Evolutionary conservation across 129 eudicot genomes (phyloP), one percentile per base, ranked within the genome.

Genomic region (Scalesia atractyloides): DNA sequence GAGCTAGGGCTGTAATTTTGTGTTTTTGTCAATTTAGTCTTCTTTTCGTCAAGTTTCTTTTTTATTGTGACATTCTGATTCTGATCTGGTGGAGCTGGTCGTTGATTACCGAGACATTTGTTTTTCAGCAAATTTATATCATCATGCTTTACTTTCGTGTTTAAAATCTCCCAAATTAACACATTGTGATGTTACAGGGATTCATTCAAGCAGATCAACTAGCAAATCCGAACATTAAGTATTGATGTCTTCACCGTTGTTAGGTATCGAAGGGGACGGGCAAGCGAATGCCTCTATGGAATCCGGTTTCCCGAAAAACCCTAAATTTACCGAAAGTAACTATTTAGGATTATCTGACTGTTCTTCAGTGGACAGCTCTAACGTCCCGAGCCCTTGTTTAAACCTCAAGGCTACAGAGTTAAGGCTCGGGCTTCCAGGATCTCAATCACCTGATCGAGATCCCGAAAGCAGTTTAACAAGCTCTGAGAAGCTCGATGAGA

Each of bases 391-490:
- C 22, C 12, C 68, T 13, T 70, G 80, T 64, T n/a, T 89, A 66
- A 78, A 86, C 54, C 74, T 89, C 68, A 84, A 80, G 70, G 96
- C 89, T 62, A 89, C 96, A 4, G 96, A 89, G 72, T 39, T 89
- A 19, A 86, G 92, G 83, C 96, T 89, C 19, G 96, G 96, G 18
- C 92, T 89, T 80, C 96, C 96, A 2, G 96, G 96, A 72, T 89
- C 89, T 64, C 92, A 78, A 50, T 89, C 91, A 12, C 96, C 92
- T 7, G 87, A 77, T 9, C 48, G 89, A 24, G 82, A 79, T 64
- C 81, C 83, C 0, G 86, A 76, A 15, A 70, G 64, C 37, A 64
- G 69, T 72, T 79, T 77, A 48, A 48, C 68, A 5, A 80, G 78
- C 80, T 53, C 84, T 3, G 84, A 47, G 9, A 83, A 86, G 50